Percentiles rank a stretch among this genome's conserved stretches.
Evolutionary conservation across 2,329 filamentous ascomycete species (phyloP).

Genomic region (Ophiocordyceps camponoti-leonardi): DNA sequence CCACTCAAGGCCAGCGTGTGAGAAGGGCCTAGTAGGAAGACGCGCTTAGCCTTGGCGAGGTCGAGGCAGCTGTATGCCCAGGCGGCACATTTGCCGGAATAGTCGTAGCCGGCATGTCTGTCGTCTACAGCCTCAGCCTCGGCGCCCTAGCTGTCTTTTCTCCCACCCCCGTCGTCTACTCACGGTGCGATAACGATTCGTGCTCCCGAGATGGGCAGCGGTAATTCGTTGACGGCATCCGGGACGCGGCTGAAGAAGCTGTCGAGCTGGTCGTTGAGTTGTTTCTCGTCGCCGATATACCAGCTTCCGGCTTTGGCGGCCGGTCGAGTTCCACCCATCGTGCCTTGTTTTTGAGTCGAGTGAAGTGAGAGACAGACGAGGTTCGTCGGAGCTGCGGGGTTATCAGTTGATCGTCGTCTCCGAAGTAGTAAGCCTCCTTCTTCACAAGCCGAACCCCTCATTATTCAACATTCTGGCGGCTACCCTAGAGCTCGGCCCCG

Average conservation of each 20-base stretch:
- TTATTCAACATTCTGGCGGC: too few species aligned
- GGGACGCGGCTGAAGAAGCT: constrained; percentile 59
- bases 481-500: too few species aligned
- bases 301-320: constrained; percentile 72
- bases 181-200: constrained; percentile 88
- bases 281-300: constrained; percentile 49
- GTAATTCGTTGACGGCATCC: constrained; percentile 35
- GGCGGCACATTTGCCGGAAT: constrained; percentile 80
- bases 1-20: constrained; percentile 70
- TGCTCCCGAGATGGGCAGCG: constrained; percentile 54
- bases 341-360: neutral
- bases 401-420: too few species aligned
- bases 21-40: constrained; percentile 86
- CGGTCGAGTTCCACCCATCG: constrained; percentile 15
- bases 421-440: too few species aligned
- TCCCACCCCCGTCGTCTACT: constrained; percentile 19
- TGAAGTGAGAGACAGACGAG: too few species aligned
- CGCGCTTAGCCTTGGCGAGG: constrained; percentile 61
- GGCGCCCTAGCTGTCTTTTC: neutral
- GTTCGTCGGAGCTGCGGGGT: too few species aligned
- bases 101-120: constrained; percentile 86
- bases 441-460: too few species aligned
- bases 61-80: constrained; percentile 90
- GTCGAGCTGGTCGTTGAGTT: constrained; percentile 55
- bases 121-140: neutral